Conservation (phyloP, 208 protist genomes). For the Crithidia fasciculata region DNA sequence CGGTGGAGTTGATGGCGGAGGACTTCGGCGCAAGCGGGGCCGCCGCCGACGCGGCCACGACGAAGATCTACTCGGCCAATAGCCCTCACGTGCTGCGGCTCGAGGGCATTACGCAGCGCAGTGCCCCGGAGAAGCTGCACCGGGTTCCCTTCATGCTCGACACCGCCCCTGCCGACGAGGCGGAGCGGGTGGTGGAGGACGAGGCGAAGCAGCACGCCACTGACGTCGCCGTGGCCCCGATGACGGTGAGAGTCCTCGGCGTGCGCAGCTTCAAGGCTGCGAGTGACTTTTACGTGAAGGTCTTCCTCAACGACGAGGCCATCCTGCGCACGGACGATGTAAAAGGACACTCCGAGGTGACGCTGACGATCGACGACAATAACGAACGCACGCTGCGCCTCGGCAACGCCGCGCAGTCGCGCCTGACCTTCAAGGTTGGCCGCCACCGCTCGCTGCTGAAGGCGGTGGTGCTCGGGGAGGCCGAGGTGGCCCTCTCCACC, state of each 20-base stretch:
- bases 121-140: conserved; percentile 62
- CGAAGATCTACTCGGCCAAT: conserved; percentile 13
- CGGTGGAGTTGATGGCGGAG: conserved; percentile 56
- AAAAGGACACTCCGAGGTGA: conserved; percentile 28
- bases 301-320: conserved; percentile 51
- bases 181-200: conserved; percentile 49
- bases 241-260: conserved; percentile 73
- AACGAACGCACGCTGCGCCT: conserved; percentile 69
- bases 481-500: conserved; percentile 57
- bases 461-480: conserved; percentile 44
- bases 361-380: conserved; percentile 63
- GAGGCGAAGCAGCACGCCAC: conserved; percentile 26
- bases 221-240: conserved; percentile 52
- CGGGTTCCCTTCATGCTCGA: conserved; percentile 70
- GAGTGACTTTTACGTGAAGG: conserved; percentile 73
- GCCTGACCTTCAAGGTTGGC: conserved; percentile 61
- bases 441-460: conserved; percentile 46
- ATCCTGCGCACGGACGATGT: conserved; percentile 67
- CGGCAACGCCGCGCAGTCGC: conserved; percentile 43
- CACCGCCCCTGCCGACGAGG: conserved; percentile 34
- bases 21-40: conserved; percentile 49
- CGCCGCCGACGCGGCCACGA: conserved; percentile 2
- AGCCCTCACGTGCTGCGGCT: conserved; percentile 27
- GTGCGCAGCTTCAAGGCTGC: conserved; percentile 51
- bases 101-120: conserved; percentile 43